Evolutionary conservation across 192 early-diverging fungal species (phyloP), one percentile per base, ranked within the genome.

Genomic region (Dissophora globulifera): DNA sequence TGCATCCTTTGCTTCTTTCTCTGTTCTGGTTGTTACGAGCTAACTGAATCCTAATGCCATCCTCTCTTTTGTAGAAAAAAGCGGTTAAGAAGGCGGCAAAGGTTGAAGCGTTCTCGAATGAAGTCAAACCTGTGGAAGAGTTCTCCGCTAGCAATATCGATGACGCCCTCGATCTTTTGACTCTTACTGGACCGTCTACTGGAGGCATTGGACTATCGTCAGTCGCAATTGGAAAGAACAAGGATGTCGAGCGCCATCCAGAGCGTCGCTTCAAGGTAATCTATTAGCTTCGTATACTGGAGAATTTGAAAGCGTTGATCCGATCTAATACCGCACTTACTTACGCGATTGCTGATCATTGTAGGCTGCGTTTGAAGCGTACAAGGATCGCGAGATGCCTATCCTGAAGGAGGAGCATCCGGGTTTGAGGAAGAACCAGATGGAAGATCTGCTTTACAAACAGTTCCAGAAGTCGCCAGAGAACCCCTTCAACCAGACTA

Each of bases 91-190:
- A 84, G 71, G 50, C 83, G 16, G 66, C 79, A 43, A 84, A 82
- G 45, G 66, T 76, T 22, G 87, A 85, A 25, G 55, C 68, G 31
- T 68, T 72, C 65, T 32, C 81, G 29, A 42, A 48, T n/a, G 76
- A 82, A 35, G 66, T 81, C 69, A 78, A 79, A 48, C 52, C 80
- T 50, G 81, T 93, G 25, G 89, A 91, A 23, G 84, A 88, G 53
- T 95, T 86, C 78, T 82, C 90, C 2, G 94, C 96, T 3, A 84
- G 83, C 25, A 93, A 92, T 52, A 86, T 98, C 68, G 94, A 98
- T 71, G 93, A 90, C 62, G 94, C 94, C 15, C 78, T 98, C 7
- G 88, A 93, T 58, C 85, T 95, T 3, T 67, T 98, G 60, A 56
- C 78, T 0, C 40, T 69, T 17, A 65, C 78, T 23, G 68, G 50